phyloP scores from a whole-genome alignment of 1,284 basidiomycete species.

The Ustilago xerochloae region DNA sequence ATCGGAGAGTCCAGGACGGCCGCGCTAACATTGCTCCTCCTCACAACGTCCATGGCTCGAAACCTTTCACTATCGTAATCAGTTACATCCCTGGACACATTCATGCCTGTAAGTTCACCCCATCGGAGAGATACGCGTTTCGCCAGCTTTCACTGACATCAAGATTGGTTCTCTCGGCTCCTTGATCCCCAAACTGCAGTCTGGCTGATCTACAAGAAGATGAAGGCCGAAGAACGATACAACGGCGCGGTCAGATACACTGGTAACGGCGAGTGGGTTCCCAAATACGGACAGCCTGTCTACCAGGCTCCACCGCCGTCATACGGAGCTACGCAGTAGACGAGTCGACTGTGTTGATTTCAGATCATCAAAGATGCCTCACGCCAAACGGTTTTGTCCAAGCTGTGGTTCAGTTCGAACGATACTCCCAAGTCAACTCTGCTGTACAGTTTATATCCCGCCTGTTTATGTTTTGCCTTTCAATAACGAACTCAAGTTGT shows the following conservation, averaged over 20 bases:
- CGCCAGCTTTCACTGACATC: not conserved
- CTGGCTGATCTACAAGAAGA: constrained; percentile 56
- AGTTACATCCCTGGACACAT: constrained; percentile 46
- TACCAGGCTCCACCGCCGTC: constrained; percentile 31
- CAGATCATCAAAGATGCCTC: no score
- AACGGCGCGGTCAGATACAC: constrained; percentile 44
- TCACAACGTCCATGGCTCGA: not conserved
- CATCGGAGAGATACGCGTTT: not conserved
- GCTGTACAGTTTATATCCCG: no score
- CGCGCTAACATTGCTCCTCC: not conserved
- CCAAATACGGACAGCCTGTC: constrained; percentile 30
- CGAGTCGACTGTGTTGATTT: not conserved
- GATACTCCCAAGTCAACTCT: no score
- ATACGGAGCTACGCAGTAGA: constrained; percentile 33
- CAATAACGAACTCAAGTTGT: no score
- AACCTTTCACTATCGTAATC: not conserved
- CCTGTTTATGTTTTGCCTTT: no score
- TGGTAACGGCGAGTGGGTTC: constrained; percentile 54
- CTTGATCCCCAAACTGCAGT: constrained; percentile 15
- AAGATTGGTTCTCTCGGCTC: not conserved
- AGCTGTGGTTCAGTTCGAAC: no score
- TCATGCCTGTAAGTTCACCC: constrained; percentile 36
- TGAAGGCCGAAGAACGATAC: constrained; percentile 55
- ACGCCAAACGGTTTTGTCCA: no score
- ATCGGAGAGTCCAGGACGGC: not conserved